Conservation (phyloP, 306 rosid genomes). For the Prunus davidiana region DNA sequence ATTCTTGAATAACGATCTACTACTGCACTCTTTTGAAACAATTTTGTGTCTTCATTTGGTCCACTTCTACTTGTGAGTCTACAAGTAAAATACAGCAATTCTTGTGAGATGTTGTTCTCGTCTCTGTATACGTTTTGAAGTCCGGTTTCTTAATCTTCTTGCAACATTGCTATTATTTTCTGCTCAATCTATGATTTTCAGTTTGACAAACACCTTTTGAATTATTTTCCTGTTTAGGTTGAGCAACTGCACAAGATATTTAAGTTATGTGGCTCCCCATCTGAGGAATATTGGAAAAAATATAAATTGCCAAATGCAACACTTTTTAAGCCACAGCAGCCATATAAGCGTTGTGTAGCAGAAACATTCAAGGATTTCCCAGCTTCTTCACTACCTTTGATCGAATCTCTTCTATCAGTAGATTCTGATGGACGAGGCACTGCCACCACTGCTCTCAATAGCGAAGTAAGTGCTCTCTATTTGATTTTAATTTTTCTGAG, state of each 20-base stretch:
- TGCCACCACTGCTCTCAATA: conserved; percentile 62
- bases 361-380: conserved; percentile 79
- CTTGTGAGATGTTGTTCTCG: background rate
- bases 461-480: conserved; percentile 61
- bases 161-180: conserved; percentile 1
- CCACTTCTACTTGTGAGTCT: conserved; percentile 6
- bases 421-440: conserved; percentile 74
- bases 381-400: conserved; percentile 61
- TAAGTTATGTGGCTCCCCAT: conserved; percentile 93
- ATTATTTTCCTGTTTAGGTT: conserved; percentile 54
- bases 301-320: conserved; percentile 83
- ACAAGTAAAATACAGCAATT: background rate
- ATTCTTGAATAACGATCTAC: conserved; percentile 15
- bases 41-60: background rate
- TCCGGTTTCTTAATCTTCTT: background rate
- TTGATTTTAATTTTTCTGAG: background rate
- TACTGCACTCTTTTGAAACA: conserved; percentile 10
- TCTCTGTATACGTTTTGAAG: background rate
- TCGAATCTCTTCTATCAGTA: conserved; percentile 77
- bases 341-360: conserved; percentile 53
- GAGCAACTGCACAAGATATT: conserved; percentile 98
- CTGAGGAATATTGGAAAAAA: conserved; percentile 88
- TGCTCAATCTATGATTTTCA: conserved; percentile 20
- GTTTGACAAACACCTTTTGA: conserved; percentile 31
- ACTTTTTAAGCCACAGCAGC: conserved; percentile 89